Conservation (phyloP, 192 early-diverging fungal species). For the Pilaira anomala region DNA sequence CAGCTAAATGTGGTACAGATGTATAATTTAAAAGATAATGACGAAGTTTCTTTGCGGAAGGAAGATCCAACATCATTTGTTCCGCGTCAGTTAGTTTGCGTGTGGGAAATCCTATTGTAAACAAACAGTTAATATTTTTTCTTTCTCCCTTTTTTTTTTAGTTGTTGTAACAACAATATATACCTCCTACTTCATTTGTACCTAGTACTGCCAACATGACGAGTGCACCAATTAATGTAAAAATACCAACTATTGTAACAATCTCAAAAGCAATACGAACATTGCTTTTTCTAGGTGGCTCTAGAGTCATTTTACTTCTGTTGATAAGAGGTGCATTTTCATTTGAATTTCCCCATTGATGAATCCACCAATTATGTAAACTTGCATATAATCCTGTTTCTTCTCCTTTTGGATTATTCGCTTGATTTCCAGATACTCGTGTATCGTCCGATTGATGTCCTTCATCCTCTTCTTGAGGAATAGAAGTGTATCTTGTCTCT, state of each 20-base stretch:
- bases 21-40: slow-evolving; percentile 52
- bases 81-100: slow-evolving; percentile 9
- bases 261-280: background rate
- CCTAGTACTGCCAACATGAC: background rate
- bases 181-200: background rate
- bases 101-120: background rate
- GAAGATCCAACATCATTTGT: slow-evolving; percentile 21
- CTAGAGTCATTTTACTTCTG: slow-evolving; percentile 19
- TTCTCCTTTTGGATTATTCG: too few relatives aligned
- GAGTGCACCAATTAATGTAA: background rate
- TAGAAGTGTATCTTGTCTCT: too few relatives aligned
- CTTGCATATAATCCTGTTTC: too few relatives aligned
- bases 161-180: background rate
- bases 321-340: slow-evolving; percentile 23
- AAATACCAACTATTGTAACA: slow-evolving; percentile 1
- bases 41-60: slow-evolving; percentile 35
- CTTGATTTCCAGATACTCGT: too few relatives aligned
- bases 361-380: too few relatives aligned
- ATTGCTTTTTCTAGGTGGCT: slow-evolving; percentile 14
- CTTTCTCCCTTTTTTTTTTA: too few relatives aligned
- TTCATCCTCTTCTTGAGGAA: too few relatives aligned
- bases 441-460: too few relatives aligned
- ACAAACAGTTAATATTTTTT: background rate
- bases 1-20: slow-evolving; percentile 57
- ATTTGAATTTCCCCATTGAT: background rate